A percentile compares a stretch with the other conserved stretches of the same genome.
These are phyloP conservation scores for Plicaturopsis crispa DNA, from an alignment of 768 basidiomycete species.

Conservation along the genomic window DNA sequence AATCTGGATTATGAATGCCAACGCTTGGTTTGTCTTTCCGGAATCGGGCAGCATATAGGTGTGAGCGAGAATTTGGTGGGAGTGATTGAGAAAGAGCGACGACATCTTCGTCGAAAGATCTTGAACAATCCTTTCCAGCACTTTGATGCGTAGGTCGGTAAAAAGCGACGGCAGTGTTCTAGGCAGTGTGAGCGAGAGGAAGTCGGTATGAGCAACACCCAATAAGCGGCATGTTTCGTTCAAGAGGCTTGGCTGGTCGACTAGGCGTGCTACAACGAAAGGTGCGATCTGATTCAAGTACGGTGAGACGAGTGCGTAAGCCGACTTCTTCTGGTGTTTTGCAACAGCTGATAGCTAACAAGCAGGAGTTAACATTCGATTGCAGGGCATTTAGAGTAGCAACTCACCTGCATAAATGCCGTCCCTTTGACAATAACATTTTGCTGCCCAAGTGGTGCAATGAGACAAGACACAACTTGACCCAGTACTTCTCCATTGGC, in stretches of 20 bases:
- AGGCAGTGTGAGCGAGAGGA: constrained; percentile 55
- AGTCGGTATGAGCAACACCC: constrained; percentile 44
- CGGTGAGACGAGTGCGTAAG: constrained; percentile 63
- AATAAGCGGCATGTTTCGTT: constrained; percentile 65
- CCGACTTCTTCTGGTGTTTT: constrained; percentile 48
- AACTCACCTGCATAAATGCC: constrained; percentile 58
- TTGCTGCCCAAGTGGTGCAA: constrained; percentile 57
- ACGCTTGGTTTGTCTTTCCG: constrained; percentile 46
- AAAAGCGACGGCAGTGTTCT: constrained; percentile 67
- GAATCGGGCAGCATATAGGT: constrained; percentile 54
- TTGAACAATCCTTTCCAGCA: constrained; percentile 54
- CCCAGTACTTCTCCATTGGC: constrained; percentile 46
- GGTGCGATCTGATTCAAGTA: constrained; percentile 62
- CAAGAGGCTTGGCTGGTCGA: constrained; percentile 50
- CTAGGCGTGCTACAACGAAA: constrained; percentile 52
- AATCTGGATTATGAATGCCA: constrained; percentile 56
- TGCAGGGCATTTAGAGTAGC: constrained; percentile 1
- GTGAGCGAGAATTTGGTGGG: constrained; percentile 55
- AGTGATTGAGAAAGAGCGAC: constrained; percentile 46
- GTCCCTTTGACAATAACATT: constrained; percentile 66
- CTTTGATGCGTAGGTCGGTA: constrained; percentile 47
- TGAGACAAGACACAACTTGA: constrained; percentile 51
- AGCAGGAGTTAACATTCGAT: constrained; percentile 7
- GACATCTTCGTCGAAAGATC: constrained; percentile 39
- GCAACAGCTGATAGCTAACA: constrained; percentile 51